These are phyloP conservation scores for Amanita polypyramis DNA, from an alignment of 768 basidiomycete genomes.

Conservation along the genomic window DNA sequence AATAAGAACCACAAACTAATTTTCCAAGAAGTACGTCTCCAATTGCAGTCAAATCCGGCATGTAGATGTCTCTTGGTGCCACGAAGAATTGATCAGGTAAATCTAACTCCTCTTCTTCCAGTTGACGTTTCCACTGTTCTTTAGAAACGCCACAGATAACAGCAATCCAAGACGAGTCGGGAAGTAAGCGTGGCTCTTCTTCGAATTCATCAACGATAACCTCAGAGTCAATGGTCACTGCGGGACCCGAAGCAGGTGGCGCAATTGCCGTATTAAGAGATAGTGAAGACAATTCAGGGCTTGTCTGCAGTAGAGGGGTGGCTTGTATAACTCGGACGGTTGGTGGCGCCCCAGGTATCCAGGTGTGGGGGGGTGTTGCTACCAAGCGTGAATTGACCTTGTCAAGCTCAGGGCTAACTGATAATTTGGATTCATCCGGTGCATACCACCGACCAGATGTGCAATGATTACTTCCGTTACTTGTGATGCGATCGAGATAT, in stretches of 20 bases:
- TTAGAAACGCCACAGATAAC: conserved; percentile 69
- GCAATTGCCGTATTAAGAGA: conserved; percentile 9
- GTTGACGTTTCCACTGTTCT: conserved; percentile 33
- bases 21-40: conserved; percentile 73
- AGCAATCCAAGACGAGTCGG: conserved; percentile 66
- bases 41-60: conserved; percentile 71
- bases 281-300: neutral
- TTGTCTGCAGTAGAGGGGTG: neutral
- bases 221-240: conserved; percentile 1
- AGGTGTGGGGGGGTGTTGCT: conserved; percentile 44
- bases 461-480: neutral
- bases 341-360: conserved; percentile 49
- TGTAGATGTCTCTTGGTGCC: conserved; percentile 68
- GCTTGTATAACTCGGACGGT: conserved; percentile 25
- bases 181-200: conserved; percentile 37
- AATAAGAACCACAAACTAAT: conserved; percentile 33
- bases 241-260: conserved; percentile 1
- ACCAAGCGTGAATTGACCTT: conserved; percentile 16
- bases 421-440: neutral
- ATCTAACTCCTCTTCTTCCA: conserved; percentile 21
- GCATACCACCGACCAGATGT: neutral
- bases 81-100: conserved; percentile 67
- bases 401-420: neutral
- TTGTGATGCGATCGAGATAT: neutral
- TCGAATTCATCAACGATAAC: conserved; percentile 12